Percentiles rank a stretch among this genome's conserved stretches.
Evolutionary conservation across 257 asterid species (phyloP).

Genomic region (Marsdenia floribunda): DNA sequence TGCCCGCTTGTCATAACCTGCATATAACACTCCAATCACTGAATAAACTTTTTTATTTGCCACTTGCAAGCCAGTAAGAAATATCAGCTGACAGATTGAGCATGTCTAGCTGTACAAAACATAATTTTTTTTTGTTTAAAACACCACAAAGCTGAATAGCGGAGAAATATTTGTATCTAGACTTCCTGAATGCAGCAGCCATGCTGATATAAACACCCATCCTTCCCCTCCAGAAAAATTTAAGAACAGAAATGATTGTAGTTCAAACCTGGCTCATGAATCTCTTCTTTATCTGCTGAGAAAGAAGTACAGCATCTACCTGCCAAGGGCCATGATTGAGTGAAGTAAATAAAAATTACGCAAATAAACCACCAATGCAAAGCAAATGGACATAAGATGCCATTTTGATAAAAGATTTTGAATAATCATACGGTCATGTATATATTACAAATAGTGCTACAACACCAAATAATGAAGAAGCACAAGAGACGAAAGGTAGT

Average conservation of each 20-base stretch:
- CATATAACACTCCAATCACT: slow-evolving; percentile 6
- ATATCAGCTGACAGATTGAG: not conserved
- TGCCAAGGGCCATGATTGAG: slow-evolving; percentile 22
- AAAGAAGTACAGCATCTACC: slow-evolving; percentile 80
- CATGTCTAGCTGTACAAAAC: not conserved
- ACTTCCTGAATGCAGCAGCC: slow-evolving; percentile 2
- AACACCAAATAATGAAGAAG: not conserved
- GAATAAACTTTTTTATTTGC: not conserved
- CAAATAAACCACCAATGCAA: not conserved
- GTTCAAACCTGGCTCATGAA: slow-evolving; percentile 61
- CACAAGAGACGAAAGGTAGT: slow-evolving; percentile 11
- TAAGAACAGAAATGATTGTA: slow-evolving; percentile 9
- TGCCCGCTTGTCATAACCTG: slow-evolving; percentile 93
- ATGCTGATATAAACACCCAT: slow-evolving; percentile 3
- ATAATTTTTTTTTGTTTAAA: not conserved
- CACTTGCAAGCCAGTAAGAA: not conserved
- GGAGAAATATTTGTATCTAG: not conserved
- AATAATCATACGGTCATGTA: not conserved
- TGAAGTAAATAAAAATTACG: not conserved
- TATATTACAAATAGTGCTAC: slow-evolving; percentile 8
- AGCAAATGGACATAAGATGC: not conserved
- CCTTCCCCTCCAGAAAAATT: not conserved
- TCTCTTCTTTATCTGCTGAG: slow-evolving; percentile 71
- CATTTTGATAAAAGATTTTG: not conserved
- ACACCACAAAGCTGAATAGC: not conserved